These are phyloP conservation scores for Mycena latifolia DNA, from an alignment of 768 basidiomycete genomes.

Conservation along the genomic window DNA sequence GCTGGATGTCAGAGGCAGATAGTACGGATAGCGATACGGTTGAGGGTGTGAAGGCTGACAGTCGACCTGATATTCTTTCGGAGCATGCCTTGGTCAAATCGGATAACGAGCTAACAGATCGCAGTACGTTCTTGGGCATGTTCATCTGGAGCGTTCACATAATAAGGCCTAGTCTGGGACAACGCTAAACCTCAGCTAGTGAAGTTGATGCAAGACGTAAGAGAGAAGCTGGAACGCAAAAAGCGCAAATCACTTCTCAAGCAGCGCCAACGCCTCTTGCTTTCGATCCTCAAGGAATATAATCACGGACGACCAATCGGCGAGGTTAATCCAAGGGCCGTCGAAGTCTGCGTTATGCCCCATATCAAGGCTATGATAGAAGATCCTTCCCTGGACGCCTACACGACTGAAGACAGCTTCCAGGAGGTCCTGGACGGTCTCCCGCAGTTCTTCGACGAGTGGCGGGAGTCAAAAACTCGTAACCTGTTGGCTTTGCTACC, in stretches of 20 bases:
- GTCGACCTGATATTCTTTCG: constrained; percentile 24
- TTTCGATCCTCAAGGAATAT: constrained; percentile 35
- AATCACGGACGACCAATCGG: constrained; percentile 32
- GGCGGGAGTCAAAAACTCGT: constrained; percentile 37
- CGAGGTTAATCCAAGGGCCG: constrained; percentile 38
- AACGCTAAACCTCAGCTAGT: constrained; percentile 34
- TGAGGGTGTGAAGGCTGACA: too few relatives aligned
- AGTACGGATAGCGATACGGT: too few relatives aligned
- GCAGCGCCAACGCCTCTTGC: constrained; percentile 36
- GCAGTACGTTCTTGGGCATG: constrained; percentile 25
- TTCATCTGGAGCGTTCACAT: background rate
- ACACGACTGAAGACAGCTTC: constrained; percentile 37
- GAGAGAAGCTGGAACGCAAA: constrained; percentile 33
- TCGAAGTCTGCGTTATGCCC: constrained; percentile 40
- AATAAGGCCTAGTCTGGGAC: constrained; percentile 33
- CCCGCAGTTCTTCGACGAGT: constrained; percentile 35
- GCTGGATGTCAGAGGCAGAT: too few relatives aligned
- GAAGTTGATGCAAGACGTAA: constrained; percentile 33
- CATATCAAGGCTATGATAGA: constrained; percentile 39
- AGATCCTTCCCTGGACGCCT: constrained; percentile 31
- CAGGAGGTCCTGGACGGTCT: constrained; percentile 31
- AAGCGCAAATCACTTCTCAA: constrained; percentile 37
- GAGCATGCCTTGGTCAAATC: constrained; percentile 34
- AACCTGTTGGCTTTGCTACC: constrained; percentile 38
- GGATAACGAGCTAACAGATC: constrained; percentile 35